Percentiles rank a stretch among this genome's conserved stretches.
Conservation (phyloP, 192 early-diverging fungal species). For the Chytriomyces sp. region DNA sequence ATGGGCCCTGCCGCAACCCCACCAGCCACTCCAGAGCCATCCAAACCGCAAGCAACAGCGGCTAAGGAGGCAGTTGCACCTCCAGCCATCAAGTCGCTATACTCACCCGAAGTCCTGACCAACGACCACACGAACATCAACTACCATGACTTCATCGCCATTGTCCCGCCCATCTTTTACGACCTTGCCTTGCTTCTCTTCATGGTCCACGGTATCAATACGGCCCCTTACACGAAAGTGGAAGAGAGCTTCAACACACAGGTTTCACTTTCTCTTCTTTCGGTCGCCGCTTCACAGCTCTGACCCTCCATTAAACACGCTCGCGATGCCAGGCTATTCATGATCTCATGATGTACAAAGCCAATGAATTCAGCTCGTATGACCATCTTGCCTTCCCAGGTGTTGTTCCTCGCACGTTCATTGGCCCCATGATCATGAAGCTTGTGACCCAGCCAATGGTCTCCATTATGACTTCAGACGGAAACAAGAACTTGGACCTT, state of each 20-base stretch:
- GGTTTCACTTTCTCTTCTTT: slow-evolving; percentile 12
- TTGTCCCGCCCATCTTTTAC: slow-evolving; percentile 10
- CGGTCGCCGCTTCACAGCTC: background rate
- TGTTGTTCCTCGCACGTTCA: slow-evolving; percentile 92
- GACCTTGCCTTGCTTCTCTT: slow-evolving; percentile 13
- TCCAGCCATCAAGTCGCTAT: background rate
- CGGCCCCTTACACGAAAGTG: slow-evolving; percentile 86
- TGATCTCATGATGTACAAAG: slow-evolving; percentile 72
- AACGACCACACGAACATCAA: slow-evolving; percentile 11
- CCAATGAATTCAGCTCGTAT: slow-evolving; percentile 48
- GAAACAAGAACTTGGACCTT: background rate
- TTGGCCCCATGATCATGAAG: slow-evolving; percentile 76
- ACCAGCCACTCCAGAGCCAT: too few relatives aligned
- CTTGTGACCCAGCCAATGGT: slow-evolving; percentile 17
- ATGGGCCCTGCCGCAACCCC: too few relatives aligned
- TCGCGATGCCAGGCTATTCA: slow-evolving; percentile 65
- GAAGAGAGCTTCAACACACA: slow-evolving; percentile 97
- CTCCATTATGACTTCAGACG: slow-evolving; percentile 7
- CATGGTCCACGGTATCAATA: background rate
- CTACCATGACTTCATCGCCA: slow-evolving; percentile 4
- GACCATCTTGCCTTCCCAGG: slow-evolving; percentile 93
- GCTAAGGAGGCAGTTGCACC: too few relatives aligned
- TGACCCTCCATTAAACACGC: background rate
- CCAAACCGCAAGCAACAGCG: too few relatives aligned
- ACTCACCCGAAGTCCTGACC: background rate